Evolutionary conservation across 306 rosid species (phyloP).

Genomic region (Casuarina cunninghamiana): DNA sequence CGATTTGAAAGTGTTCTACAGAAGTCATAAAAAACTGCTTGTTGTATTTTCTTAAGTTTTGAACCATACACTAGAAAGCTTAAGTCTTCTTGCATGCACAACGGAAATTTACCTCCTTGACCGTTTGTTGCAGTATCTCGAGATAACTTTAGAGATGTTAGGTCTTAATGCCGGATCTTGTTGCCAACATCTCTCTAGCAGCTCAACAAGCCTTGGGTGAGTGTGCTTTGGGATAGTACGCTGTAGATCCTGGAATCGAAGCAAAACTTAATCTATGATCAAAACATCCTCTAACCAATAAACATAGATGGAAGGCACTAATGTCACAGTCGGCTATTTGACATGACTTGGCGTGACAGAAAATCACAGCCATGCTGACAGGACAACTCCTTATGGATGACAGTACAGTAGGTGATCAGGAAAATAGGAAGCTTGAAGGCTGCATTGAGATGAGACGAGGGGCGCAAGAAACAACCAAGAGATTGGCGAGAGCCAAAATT

Average conservation of each 20-base stretch:
- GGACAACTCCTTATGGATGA: no score
- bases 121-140: slow-evolving; percentile 61
- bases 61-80: not conserved
- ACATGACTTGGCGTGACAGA: no score
- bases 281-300: not conserved
- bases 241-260: slow-evolving; percentile 60
- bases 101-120: slow-evolving; percentile 59
- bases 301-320: not conserved
- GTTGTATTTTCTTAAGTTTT: not conserved
- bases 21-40: not conserved
- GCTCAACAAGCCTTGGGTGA: slow-evolving; percentile 72
- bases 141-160: slow-evolving; percentile 68
- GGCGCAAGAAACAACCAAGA: no score
- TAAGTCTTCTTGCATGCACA: not conserved
- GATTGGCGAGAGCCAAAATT: no score
- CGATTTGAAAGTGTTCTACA: not conserved
- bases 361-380: no score
- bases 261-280: slow-evolving; percentile 7
- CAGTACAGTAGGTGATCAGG: no score
- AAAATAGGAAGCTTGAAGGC: no score
- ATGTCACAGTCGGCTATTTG: not conserved
- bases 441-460: no score
- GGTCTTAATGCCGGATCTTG: slow-evolving; percentile 81
- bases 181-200: slow-evolving; percentile 92
- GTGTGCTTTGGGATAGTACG: slow-evolving; percentile 85